Evolutionary conservation across 805 yeast species (phyloP).

Genomic region (Candida tibetensis): DNA sequence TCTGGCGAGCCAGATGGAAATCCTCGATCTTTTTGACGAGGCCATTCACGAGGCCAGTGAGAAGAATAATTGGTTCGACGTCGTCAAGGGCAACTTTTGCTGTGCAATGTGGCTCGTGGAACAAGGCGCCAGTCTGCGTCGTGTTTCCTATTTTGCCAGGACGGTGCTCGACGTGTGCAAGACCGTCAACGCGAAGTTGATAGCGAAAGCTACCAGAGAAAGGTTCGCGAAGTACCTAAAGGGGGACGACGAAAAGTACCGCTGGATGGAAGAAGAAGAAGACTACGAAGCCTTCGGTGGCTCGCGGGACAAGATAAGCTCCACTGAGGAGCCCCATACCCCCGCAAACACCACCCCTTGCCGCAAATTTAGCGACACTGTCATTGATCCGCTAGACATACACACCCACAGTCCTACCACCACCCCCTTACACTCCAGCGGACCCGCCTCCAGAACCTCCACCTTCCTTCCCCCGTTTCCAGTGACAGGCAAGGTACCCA

Average conservation of each 20-base stretch:
- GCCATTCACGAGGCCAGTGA: slow-evolving; percentile 40
- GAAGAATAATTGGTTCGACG: slow-evolving; percentile 33
- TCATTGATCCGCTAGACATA: not conserved
- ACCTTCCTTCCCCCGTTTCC: too few species aligned
- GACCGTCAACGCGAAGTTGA: slow-evolving; percentile 23
- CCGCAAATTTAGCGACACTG: not conserved
- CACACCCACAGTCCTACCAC: not conserved
- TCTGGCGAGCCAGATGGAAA: slow-evolving; percentile 27
- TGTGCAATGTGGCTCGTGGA: slow-evolving; percentile 41
- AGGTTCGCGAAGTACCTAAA: slow-evolving; percentile 27
- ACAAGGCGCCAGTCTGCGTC: slow-evolving; percentile 20
- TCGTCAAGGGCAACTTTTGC: slow-evolving; percentile 38
- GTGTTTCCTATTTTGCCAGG: slow-evolving; percentile 36
- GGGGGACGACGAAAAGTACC: slow-evolving; percentile 5
- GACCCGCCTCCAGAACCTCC: too few species aligned
- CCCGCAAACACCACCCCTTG: slow-evolving; percentile 3
- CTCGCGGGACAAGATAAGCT: too few species aligned
- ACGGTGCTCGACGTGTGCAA: slow-evolving; percentile 36
- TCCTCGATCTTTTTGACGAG: slow-evolving; percentile 44
- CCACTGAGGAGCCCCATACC: not conserved
- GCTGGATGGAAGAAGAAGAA: not conserved
- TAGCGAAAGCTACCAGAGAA: slow-evolving; percentile 21
- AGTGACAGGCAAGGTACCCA: too few species aligned
- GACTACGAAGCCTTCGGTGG: not conserved
- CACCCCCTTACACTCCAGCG: too few species aligned